Percentiles rank a stretch among this genome's conserved stretches.
Conservation (phyloP, 2,329 filamentous ascomycete genomes). For the Fusarium sp. region DNA sequence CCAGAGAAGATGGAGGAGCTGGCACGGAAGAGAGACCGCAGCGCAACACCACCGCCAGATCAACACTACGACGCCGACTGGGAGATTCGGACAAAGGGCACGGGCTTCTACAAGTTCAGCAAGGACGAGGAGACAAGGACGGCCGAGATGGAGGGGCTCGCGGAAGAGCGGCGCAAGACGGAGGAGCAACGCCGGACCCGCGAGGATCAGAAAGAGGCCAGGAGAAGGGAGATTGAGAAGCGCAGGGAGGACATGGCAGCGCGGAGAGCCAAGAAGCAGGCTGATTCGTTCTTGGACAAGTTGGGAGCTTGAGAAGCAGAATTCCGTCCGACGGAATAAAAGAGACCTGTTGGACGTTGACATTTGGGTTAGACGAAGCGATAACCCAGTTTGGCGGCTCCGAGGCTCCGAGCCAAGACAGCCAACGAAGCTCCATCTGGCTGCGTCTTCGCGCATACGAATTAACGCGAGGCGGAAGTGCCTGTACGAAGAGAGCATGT, state of each 20-base stretch:
- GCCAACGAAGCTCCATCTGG: constrained; percentile 4
- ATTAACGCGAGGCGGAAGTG: background rate
- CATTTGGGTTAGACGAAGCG: constrained; percentile 8
- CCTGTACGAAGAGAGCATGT: background rate
- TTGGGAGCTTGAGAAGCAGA: constrained; percentile 46
- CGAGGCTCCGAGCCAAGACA: constrained; percentile 25
- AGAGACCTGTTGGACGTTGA: constrained; percentile 1
- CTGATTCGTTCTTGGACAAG: constrained; percentile 77
- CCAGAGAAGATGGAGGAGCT: constrained; percentile 80
- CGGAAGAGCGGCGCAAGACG: constrained; percentile 74
- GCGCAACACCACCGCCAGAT: constrained; percentile 81
- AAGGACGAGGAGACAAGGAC: constrained; percentile 74
- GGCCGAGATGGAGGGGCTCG: constrained; percentile 80
- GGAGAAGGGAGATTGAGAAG: constrained; percentile 72
- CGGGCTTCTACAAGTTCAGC: constrained; percentile 92
- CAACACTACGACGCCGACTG: constrained; percentile 86
- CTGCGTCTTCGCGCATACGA: constrained; percentile 12
- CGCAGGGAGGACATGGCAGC: constrained; percentile 71
- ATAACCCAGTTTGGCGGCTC: constrained; percentile 22
- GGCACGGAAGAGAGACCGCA: constrained; percentile 81
- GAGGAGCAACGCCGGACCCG: constrained; percentile 68
- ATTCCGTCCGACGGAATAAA: constrained; percentile 30
- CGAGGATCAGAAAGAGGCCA: constrained; percentile 66
- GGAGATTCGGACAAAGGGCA: constrained; percentile 88
- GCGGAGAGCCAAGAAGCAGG: constrained; percentile 72